Percentiles rank a stretch among this genome's conserved stretches.
Evolutionary conservation across 1,284 basidiomycete species (phyloP).

Genomic region (Garcileccinum viscosum): DNA sequence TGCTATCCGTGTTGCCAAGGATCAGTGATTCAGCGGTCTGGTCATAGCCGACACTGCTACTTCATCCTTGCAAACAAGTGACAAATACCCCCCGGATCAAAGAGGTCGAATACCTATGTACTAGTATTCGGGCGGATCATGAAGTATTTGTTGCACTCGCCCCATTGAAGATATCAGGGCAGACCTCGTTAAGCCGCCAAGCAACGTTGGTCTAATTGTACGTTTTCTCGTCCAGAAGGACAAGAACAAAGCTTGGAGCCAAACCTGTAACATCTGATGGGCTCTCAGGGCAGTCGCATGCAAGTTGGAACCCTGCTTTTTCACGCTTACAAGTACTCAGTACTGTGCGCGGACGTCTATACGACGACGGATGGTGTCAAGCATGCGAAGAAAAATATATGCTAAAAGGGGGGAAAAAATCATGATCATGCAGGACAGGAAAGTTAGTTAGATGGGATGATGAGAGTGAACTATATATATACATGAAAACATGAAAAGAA

Average conservation of each 20-base stretch:
- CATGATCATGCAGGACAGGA: conserved; percentile 5
- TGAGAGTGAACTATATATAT: conserved; percentile 5
- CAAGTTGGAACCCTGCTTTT: background rate
- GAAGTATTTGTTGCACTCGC: background rate
- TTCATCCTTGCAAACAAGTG: background rate
- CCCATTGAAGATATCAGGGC: background rate
- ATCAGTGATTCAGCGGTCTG: conserved; percentile 1
- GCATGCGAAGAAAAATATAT: background rate
- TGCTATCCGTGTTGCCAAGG: conserved; percentile 25
- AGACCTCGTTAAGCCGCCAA: background rate
- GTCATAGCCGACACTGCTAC: too few relatives aligned
- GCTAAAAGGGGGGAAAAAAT: background rate
- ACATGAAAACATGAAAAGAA: background rate
- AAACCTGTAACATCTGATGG: background rate
- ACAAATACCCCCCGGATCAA: background rate
- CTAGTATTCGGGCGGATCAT: too few relatives aligned
- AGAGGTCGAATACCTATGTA: too few relatives aligned
- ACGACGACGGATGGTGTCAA: background rate
- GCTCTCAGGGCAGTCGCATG: background rate
- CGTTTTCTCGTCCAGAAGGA: background rate
- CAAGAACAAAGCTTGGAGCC: too few relatives aligned
- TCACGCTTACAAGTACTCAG: conserved; percentile 17
- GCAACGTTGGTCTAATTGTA: background rate
- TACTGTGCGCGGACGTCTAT: conserved; percentile 12
- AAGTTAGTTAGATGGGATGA: conserved; percentile 4